Evolutionary conservation across 495 filamentous ascomycete species (phyloP).

Genomic region (Penicillium atrosanguineum): DNA sequence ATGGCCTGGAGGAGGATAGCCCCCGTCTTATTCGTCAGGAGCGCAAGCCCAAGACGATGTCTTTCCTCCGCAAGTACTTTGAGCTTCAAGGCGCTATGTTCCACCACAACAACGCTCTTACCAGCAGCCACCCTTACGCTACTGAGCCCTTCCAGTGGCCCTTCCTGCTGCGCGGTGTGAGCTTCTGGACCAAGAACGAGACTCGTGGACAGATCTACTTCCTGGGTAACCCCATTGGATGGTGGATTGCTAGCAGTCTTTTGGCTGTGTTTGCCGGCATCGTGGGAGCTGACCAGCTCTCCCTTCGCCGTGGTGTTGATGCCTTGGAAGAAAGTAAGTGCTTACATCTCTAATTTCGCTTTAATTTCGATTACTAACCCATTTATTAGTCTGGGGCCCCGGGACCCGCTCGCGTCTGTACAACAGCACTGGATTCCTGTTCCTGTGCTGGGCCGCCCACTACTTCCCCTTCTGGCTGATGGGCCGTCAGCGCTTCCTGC

Average conservation of each 20-base stretch:
- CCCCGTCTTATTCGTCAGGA: conserved; percentile 68
- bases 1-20: conserved; percentile 66
- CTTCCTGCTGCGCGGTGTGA: conserved; percentile 92
- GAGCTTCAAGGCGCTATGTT: conserved; percentile 98
- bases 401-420: conserved; percentile 91
- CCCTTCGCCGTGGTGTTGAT: conserved; percentile 86
- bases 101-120: conserved; percentile 97
- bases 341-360: conserved; percentile 1
- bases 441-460: conserved; percentile 79
- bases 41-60: conserved; percentile 72
- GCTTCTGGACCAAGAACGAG: conserved; percentile 98
- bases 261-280: conserved; percentile 93
- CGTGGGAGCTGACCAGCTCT: conserved; percentile 88
- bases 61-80: conserved; percentile 92
- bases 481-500: conserved; percentile 72
- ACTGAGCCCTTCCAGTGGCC: conserved; percentile 97
- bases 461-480: conserved; percentile 75
- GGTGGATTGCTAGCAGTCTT: conserved; percentile 92
- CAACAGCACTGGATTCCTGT: conserved; percentile 98
- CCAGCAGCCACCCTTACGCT: conserved; percentile 92
- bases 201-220: conserved; percentile 98
- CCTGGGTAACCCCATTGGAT: conserved; percentile 93
- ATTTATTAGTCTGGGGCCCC: conserved; percentile 43
- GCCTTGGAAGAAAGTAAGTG: conserved; percentile 89
- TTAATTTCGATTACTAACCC: conserved; percentile 4